These are phyloP conservation scores for Mycena maculata DNA, from an alignment of 768 basidiomycete genomes.

Conservation along the genomic window DNA sequence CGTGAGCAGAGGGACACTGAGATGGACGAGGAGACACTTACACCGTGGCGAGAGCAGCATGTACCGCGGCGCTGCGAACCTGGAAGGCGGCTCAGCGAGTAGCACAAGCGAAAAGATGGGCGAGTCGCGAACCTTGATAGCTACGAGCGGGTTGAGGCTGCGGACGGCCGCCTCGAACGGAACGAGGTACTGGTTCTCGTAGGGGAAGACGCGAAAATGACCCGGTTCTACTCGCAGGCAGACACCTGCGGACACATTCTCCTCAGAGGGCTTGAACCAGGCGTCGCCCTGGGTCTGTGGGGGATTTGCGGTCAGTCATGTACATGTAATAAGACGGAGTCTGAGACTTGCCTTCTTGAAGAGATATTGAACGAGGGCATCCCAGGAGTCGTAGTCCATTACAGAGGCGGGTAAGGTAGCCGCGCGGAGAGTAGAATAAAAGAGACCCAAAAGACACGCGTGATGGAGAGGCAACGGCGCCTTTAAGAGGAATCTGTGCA, in stretches of 20 bases:
- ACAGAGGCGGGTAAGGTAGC: neutral
- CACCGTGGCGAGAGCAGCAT: slow-evolving; percentile 80
- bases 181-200: slow-evolving; percentile 82
- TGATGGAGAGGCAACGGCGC: too few relatives aligned
- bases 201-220: slow-evolving; percentile 85
- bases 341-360: slow-evolving; percentile 70
- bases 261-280: slow-evolving; percentile 89
- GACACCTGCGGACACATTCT: slow-evolving; percentile 84
- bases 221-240: slow-evolving; percentile 77
- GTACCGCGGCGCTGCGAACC: slow-evolving; percentile 79
- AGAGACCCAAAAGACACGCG: too few relatives aligned
- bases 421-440: too few relatives aligned
- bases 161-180: slow-evolving; percentile 87
- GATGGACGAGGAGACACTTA: slow-evolving; percentile 49
- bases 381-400: slow-evolving; percentile 86
- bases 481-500: neutral
- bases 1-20: slow-evolving; percentile 17
- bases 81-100: neutral
- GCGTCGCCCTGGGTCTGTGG: slow-evolving; percentile 81
- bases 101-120: neutral
- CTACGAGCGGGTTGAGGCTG: slow-evolving; percentile 83
- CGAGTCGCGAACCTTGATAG: slow-evolving; percentile 64
- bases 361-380: slow-evolving; percentile 83
- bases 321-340: slow-evolving; percentile 2
- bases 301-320: neutral